Percentiles rank a stretch among this genome's conserved stretches.
phyloP scores from a whole-genome alignment of 2,329 filamentous ascomycete genomes.

The Aureobasidium vineae region DNA sequence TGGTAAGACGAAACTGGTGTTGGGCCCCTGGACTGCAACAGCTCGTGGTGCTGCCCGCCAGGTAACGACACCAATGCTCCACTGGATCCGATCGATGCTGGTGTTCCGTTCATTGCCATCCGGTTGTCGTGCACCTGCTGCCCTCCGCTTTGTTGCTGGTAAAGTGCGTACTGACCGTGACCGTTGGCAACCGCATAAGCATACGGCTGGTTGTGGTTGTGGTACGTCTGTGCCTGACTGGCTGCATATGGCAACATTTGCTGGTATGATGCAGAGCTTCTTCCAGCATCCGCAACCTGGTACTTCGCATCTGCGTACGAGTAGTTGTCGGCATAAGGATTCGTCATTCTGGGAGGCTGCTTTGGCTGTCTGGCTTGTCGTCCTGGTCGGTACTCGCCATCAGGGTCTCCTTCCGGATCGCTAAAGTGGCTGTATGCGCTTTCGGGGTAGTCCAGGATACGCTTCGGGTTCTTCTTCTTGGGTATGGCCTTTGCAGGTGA shows the following conservation, averaged over 20 bases:
- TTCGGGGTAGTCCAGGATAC: constrained; percentile 30
- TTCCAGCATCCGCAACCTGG: constrained; percentile 31
- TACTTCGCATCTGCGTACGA: constrained; percentile 31
- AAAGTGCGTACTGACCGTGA: constrained; percentile 42
- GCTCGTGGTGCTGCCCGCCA: constrained; percentile 43
- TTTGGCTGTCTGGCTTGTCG: constrained; percentile 17
- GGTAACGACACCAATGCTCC: constrained; percentile 40
- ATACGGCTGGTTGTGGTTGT: constrained; percentile 37
- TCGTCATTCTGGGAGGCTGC: constrained; percentile 21
- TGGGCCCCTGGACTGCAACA: constrained; percentile 36
- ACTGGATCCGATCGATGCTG: constrained; percentile 28
- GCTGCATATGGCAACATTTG: constrained; percentile 48
- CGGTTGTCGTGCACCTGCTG: constrained; percentile 35
- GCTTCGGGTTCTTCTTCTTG: constrained; percentile 50
- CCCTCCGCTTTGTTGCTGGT: constrained; percentile 26
- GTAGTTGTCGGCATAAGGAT: constrained; percentile 24
- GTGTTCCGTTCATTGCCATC: constrained; percentile 46
- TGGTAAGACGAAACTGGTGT: constrained; percentile 37
- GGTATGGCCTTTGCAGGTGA: constrained; percentile 58
- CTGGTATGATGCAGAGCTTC: background rate
- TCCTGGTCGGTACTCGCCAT: constrained; percentile 33
- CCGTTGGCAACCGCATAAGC: constrained; percentile 54
- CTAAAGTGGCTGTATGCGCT: constrained; percentile 35
- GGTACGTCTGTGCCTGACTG: constrained; percentile 45
- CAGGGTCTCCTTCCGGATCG: constrained; percentile 31